A percentile compares a stretch with the other conserved stretches of the same genome.
Conservation (phyloP, 208 protist species). For the Crithidia bombi region DNA sequence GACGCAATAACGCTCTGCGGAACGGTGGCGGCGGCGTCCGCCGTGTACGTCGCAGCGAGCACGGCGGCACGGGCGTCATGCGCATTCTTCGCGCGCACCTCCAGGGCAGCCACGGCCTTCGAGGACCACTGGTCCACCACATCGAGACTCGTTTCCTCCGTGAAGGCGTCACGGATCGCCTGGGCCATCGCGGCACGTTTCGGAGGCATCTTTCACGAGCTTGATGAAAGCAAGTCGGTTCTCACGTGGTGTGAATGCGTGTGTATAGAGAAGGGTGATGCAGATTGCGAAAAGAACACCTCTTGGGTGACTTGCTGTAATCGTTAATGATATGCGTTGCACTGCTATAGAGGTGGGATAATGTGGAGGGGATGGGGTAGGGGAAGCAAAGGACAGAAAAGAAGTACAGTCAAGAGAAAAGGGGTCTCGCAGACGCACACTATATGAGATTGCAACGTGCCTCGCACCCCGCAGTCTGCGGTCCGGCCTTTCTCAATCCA, state of each 20-base stretch:
- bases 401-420: not conserved
- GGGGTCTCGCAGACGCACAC: too few species aligned
- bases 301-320: not conserved
- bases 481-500: too few species aligned
- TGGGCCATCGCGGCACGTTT: slow-evolving; percentile 67
- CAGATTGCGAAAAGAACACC: not conserved
- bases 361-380: too few species aligned
- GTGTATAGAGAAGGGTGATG: not conserved
- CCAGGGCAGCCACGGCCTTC: slow-evolving; percentile 36
- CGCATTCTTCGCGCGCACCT: slow-evolving; percentile 31
- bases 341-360: too few species aligned
- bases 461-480: too few species aligned
- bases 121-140: slow-evolving; percentile 63
- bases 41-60: slow-evolving; percentile 20
- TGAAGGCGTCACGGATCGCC: slow-evolving; percentile 63
- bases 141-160: slow-evolving; percentile 48
- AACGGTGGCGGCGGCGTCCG: slow-evolving; percentile 27
- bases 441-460: too few species aligned
- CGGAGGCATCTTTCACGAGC: slow-evolving; percentile 49
- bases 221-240: too few species aligned
- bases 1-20: slow-evolving; percentile 38
- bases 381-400: not conserved
- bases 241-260: too few species aligned
- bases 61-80: slow-evolving; percentile 24
- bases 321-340: not conserved